Evolutionary conservation across 2,329 filamentous ascomycete genomes (phyloP), one percentile per base, ranked within the genome.

Genomic region (Penicillium decumbens): DNA sequence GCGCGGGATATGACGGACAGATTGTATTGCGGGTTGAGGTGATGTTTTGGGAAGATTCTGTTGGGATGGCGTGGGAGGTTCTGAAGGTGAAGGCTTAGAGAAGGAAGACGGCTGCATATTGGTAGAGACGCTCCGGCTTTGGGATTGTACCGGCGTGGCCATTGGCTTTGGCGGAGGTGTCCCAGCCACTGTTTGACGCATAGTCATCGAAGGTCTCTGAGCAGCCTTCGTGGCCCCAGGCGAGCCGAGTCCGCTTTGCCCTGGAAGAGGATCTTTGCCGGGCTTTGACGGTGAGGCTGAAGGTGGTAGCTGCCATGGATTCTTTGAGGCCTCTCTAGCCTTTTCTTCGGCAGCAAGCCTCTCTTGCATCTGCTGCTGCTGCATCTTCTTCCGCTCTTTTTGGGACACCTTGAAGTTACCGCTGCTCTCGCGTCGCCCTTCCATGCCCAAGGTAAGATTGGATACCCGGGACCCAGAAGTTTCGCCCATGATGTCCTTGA

Each of bases 341-440:
- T 65, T 64, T 47, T 67, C 57, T 43, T 66, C 58, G 45, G 66
- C 65, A 43, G 56, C 64, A 50, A 66, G 54, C 50, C 63, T 63
- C 33, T 72, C 77, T 72, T 73, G 70, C 48, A 72, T 61, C 61
- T 88, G 82, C 53, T 82, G 78, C 61, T 89, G 85, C 60, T 89
- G 82, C 56, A 90, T 82, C 64, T 82, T 88, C 72, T 95, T 97
- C 20, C 90, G 84, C 67, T 96, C 91, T 64, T 93, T 95, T 61
- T 97, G 93, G 0, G 91, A 95, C 58, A 95, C 71, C 65, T 88
- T 95, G 24, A 73, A 63, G 60, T 63, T 61, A 61, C 69, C 46
- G 57, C 68, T 59, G 55, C 58, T 70, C 50, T 74, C 71, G 20
- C 73, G 70, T 44, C 75, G 71, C 23, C 68, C 69, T 6, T 75